phyloP scores from a whole-genome alignment of 768 basidiomycete genomes.

The Kwoniella newhampshirensis region DNA sequence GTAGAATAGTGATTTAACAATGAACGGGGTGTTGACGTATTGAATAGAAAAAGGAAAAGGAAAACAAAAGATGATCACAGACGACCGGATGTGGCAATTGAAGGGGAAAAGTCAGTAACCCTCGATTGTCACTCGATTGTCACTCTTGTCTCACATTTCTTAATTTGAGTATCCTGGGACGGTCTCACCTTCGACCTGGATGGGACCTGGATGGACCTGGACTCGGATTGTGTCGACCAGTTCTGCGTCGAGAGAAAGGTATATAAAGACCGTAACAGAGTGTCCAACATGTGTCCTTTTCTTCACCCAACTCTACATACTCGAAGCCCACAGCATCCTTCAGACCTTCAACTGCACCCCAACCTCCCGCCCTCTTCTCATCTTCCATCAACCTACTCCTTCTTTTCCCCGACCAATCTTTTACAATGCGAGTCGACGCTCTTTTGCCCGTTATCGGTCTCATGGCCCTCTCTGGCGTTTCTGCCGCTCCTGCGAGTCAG shows the following conservation, averaged over 20 bases:
- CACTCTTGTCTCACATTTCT: too few relatives aligned
- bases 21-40: too few relatives aligned
- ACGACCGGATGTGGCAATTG: too few relatives aligned
- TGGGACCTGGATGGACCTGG: too few relatives aligned
- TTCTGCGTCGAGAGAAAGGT: too few relatives aligned
- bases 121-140: too few relatives aligned
- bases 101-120: too few relatives aligned
- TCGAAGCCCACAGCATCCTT: constrained; percentile 20
- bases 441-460: constrained; percentile 22
- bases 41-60: too few relatives aligned
- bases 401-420: constrained; percentile 18
- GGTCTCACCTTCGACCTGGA: neutral
- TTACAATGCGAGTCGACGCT: constrained; percentile 25
- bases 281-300: neutral
- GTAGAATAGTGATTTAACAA: too few relatives aligned
- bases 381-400: constrained; percentile 16
- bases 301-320: constrained; percentile 14
- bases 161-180: too few relatives aligned
- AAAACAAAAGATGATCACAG: too few relatives aligned
- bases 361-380: constrained; percentile 15
- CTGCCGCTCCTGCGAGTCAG: constrained; percentile 20
- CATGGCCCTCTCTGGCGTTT: constrained; percentile 16
- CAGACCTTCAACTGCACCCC: constrained; percentile 3
- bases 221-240: too few relatives aligned
- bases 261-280: constrained; percentile 3